Percentiles rank a stretch among this genome's conserved stretches.
Evolutionary conservation across 2,329 filamentous ascomycete species (phyloP).

Genomic region (Stagonosporopsis cucurbitacearum): DNA sequence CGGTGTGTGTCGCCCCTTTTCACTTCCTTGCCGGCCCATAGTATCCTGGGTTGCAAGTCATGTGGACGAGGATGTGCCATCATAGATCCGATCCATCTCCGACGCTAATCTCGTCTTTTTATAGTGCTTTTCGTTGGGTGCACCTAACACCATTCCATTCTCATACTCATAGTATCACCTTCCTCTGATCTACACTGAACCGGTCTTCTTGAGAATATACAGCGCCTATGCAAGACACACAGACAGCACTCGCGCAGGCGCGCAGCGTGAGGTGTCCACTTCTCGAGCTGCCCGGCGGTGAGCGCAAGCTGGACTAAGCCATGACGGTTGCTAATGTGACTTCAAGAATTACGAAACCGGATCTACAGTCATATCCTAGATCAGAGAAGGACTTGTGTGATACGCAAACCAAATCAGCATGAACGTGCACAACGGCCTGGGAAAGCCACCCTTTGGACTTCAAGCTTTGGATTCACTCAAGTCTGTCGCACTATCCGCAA

Average conservation of each 20-base stretch:
- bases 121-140: not conserved
- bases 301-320: not conserved
- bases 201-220: no score
- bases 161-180: not conserved
- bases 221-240: not conserved
- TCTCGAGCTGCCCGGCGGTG: slow-evolving; percentile 8
- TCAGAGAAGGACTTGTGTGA: not conserved
- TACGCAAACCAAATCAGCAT: not conserved
- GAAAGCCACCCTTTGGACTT: not conserved
- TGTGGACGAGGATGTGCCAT: no score
- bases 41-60: no score
- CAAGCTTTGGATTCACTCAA: not conserved
- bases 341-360: slow-evolving; percentile 4
- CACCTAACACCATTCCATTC: no score
- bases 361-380: not conserved
- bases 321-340: not conserved
- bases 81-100: slow-evolving; percentile 5
- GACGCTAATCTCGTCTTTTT: not conserved
- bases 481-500: not conserved
- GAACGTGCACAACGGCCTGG: no score
- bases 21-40: no score
- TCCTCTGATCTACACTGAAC: no score
- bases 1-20: no score
- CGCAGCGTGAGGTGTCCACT: not conserved
- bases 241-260: not conserved